A percentile compares a stretch with the other conserved stretches of the same genome.
Evolutionary conservation across 306 rosid genomes (phyloP).

Genomic region (Cucurbita pepo): DNA sequence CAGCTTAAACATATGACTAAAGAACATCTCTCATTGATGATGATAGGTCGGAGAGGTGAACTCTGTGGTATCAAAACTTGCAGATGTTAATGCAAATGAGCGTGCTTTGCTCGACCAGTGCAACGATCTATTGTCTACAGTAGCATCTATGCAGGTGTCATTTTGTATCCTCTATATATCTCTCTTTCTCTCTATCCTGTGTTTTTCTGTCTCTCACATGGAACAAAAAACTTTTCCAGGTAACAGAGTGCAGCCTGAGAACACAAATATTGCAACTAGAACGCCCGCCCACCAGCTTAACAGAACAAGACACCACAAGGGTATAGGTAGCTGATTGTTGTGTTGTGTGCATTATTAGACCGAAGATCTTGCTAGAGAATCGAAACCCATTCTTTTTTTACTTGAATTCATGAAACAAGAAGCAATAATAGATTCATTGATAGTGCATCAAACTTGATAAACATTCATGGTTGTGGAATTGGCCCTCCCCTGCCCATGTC

Average conservation of each 20-base stretch:
- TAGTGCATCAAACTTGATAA: neutral
- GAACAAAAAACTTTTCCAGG: constrained; percentile 23
- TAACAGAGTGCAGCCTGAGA: constrained; percentile 64
- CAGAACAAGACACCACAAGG: constrained; percentile 14
- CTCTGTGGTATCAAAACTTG: constrained; percentile 45
- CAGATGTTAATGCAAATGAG: constrained; percentile 54
- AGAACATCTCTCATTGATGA: constrained; percentile 4
- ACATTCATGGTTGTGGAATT: too few species aligned
- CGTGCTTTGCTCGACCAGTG: constrained; percentile 63
- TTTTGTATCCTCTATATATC: neutral
- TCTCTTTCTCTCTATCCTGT: neutral
- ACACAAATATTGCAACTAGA: constrained; percentile 51
- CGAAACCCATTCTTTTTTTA: neutral
- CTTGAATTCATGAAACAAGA: neutral
- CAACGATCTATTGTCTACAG: constrained; percentile 49
- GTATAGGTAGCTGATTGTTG: neutral
- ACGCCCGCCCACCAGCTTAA: constrained; percentile 24
- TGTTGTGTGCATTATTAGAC: neutral
- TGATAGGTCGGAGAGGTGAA: constrained; percentile 63
- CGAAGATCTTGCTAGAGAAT: neutral
- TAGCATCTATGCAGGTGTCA: constrained; percentile 58
- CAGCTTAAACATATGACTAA: neutral
- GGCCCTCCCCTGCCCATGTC: too few species aligned
- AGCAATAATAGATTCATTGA: neutral
- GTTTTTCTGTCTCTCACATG: neutral